Evolutionary conservation across 1,284 basidiomycete genomes (phyloP).

Genomic region (Leccinum subrobustum): DNA sequence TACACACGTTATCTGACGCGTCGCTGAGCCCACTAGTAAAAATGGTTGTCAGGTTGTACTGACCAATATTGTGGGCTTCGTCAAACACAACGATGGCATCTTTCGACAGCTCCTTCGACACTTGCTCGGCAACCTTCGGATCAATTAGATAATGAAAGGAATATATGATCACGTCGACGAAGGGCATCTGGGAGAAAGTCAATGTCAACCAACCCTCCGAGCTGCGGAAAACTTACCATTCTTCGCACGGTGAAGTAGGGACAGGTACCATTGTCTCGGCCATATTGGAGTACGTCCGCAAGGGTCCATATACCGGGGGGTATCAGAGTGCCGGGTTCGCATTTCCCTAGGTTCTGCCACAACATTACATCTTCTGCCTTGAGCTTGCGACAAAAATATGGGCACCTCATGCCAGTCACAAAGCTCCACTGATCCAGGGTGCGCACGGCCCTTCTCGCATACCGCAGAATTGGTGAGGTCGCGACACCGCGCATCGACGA

Average conservation of each 20-base stretch:
- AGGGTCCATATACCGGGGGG: constrained; percentile 92
- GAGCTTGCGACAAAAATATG: constrained; percentile 6
- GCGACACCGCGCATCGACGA: constrained; percentile 95
- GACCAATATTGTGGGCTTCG: constrained; percentile 99
- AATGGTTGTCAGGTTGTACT: constrained; percentile 19
- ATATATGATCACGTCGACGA: constrained; percentile 96
- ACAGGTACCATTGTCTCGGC: constrained; percentile 83
- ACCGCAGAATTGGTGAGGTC: constrained; percentile 89
- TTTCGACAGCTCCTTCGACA: constrained; percentile 96
- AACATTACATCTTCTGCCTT: background rate
- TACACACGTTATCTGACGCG: constrained; percentile 90
- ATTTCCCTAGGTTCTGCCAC: constrained; percentile 65
- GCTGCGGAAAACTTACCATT: constrained; percentile 64
- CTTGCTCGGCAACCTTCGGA: constrained; percentile 98
- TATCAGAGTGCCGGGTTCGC: constrained; percentile 84
- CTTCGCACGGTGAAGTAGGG: constrained; percentile 96
- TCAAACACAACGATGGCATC: constrained; percentile 99
- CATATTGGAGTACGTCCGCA: constrained; percentile 90
- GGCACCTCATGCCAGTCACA: constrained; percentile 95
- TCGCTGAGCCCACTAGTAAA: constrained; percentile 1
- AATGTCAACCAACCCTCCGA: background rate
- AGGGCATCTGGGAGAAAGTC: constrained; percentile 75
- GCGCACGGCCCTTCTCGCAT: constrained; percentile 82
- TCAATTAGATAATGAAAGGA: constrained; percentile 99
- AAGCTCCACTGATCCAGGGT: constrained; percentile 91